Percentiles rank a stretch among this genome's conserved stretches.
Evolutionary conservation across 257 asterid species (phyloP).

Genomic region (Solanum bulbocastanum): DNA sequence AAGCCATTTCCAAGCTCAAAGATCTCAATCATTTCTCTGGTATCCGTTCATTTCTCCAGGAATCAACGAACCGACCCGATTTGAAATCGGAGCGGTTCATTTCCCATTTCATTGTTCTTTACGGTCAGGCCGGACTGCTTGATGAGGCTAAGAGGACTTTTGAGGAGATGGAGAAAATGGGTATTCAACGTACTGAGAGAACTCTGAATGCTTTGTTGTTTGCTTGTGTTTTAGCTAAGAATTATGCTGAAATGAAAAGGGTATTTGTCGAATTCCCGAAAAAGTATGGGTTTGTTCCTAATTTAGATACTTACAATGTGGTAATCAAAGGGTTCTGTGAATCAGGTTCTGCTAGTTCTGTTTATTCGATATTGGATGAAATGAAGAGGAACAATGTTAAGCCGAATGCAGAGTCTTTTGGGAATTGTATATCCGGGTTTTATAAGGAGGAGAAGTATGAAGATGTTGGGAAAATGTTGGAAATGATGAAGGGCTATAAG

Average conservation of each 20-base stretch:
- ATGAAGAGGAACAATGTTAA: constrained; percentile 55
- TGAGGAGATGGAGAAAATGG: constrained; percentile 51
- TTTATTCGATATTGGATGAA: constrained; percentile 57
- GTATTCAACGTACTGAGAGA: constrained; percentile 33
- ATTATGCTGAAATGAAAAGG: constrained; percentile 50
- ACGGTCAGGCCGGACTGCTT: constrained; percentile 62
- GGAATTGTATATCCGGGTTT: constrained; percentile 49
- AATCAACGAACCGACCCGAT: constrained; percentile 32
- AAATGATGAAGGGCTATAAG: constrained; percentile 45
- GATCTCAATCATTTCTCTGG: constrained; percentile 33
- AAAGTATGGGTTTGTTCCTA: constrained; percentile 41
- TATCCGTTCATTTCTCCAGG: constrained; percentile 47
- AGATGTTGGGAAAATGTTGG: constrained; percentile 59
- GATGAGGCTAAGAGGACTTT: constrained; percentile 49
- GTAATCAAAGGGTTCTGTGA: constrained; percentile 61
- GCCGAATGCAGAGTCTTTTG: constrained; percentile 46
- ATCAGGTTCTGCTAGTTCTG: constrained; percentile 44
- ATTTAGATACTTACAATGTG: constrained; percentile 62
- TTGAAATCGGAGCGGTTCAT: constrained; percentile 32
- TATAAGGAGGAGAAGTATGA: constrained; percentile 49
- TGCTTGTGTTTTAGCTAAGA: constrained; percentile 51
- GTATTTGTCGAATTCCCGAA: constrained; percentile 53
- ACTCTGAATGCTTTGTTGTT: constrained; percentile 56
- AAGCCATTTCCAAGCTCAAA: constrained; percentile 45
- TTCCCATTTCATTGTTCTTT: constrained; percentile 51